A percentile compares a stretch with the other conserved stretches of the same genome.
These are phyloP conservation scores for Quercus lobata DNA, from an alignment of 331 rosid species.

Conservation along the genomic window DNA sequence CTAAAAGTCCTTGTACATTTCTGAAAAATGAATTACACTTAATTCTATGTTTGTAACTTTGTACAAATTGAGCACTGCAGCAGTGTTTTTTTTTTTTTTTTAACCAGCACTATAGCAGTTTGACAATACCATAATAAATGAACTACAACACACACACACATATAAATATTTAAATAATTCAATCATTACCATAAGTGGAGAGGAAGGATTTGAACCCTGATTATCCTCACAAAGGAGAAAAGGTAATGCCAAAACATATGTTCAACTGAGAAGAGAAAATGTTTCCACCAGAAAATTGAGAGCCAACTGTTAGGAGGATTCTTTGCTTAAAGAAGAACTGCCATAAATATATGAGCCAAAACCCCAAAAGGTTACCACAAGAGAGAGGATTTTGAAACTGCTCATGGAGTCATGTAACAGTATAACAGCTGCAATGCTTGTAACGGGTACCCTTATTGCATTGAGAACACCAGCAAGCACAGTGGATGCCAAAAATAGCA, in stretches of 20 bases:
- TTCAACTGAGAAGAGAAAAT: not conserved
- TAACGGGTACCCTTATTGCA: conserved; percentile 79
- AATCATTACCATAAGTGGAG: too few species aligned
- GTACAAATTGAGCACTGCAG: not conserved
- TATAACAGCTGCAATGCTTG: conserved; percentile 85
- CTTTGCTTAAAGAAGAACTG: conserved; percentile 36
- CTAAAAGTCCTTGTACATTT: not conserved
- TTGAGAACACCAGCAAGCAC: conserved; percentile 76
- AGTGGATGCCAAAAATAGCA: conserved; percentile 71
- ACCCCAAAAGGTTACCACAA: conserved; percentile 78
- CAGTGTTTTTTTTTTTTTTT: not conserved
- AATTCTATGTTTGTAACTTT: not conserved
- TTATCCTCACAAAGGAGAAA: too few species aligned
- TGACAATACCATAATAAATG: not conserved
- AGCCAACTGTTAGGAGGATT: not conserved
- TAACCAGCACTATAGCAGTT: not conserved
- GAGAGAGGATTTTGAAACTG: conserved; percentile 85
- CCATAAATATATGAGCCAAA: conserved; percentile 83
- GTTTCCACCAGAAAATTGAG: not conserved
- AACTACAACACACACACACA: not conserved
- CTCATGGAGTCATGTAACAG: conserved; percentile 81
- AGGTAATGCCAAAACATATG: too few species aligned
- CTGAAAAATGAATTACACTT: not conserved
- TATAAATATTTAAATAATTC: too few species aligned
- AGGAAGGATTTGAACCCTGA: too few species aligned